These are phyloP conservation scores for Mycosarcoma mackinlayi DNA, from an alignment of 1,284 basidiomycete genomes.

Conservation along the genomic window DNA sequence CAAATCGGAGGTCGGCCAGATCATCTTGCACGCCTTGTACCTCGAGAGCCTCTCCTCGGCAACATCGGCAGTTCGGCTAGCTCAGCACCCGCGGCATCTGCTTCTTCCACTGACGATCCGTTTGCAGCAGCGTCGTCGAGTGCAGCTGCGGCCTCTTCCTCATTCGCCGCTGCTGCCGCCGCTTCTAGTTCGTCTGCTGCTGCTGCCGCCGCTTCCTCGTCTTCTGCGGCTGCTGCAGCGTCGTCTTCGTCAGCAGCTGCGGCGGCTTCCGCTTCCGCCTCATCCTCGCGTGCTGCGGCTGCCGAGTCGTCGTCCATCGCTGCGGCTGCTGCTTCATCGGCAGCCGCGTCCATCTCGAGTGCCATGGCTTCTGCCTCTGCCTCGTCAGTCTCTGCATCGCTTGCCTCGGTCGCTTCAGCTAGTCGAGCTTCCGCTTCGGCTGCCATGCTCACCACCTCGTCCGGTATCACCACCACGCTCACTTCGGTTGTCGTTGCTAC, in stretches of 20 bases:
- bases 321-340: slow-evolving; percentile 24
- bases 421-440: slow-evolving; percentile 25
- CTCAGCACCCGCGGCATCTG: too few species aligned
- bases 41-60: slow-evolving; percentile 20
- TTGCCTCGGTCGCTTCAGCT: slow-evolving; percentile 27
- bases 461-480: slow-evolving; percentile 29
- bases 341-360: slow-evolving; percentile 27
- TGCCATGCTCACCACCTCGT: slow-evolving; percentile 16
- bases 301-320: slow-evolving; percentile 28
- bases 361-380: slow-evolving; percentile 16
- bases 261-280: slow-evolving; percentile 30
- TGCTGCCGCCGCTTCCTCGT: slow-evolving; percentile 22
- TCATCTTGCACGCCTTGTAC: slow-evolving; percentile 15
- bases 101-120: slow-evolving; percentile 13
- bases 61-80: slow-evolving; percentile 1
- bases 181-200: slow-evolving; percentile 13
- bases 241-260: slow-evolving; percentile 18
- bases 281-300: slow-evolving; percentile 25
- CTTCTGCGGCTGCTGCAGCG: slow-evolving; percentile 28
- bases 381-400: slow-evolving; percentile 16
- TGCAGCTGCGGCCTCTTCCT: too few species aligned
- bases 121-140: slow-evolving; percentile 14
- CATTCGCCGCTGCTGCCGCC: slow-evolving; percentile 20
- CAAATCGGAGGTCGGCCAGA: slow-evolving; percentile 19
- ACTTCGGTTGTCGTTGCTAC: slow-evolving; percentile 29